These are phyloP conservation scores for Hypoxylon perforatum DNA, from an alignment of 495 filamentous ascomycete species.

Conservation along the genomic window DNA sequence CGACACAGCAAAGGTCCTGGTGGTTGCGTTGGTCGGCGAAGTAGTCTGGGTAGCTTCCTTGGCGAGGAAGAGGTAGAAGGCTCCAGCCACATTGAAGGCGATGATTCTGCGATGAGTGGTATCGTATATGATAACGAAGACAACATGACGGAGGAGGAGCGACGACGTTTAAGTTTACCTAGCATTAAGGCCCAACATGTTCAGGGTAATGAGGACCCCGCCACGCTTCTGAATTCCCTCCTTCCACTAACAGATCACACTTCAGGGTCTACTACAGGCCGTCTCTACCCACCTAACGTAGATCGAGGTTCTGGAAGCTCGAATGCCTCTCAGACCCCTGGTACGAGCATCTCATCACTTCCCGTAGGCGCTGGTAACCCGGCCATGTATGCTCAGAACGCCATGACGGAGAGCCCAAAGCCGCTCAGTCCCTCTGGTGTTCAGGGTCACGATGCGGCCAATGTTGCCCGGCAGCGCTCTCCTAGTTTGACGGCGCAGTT, in stretches of 20 bases:
- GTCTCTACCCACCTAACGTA: slow-evolving; percentile 71
- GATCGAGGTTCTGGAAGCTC: slow-evolving; percentile 64
- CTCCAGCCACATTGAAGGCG: slow-evolving; percentile 63
- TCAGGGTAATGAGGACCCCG: slow-evolving; percentile 60
- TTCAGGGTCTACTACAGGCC: slow-evolving; percentile 67
- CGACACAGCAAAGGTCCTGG: slow-evolving; percentile 96
- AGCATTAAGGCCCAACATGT: slow-evolving; percentile 78
- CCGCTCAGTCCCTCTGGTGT: slow-evolving; percentile 80
- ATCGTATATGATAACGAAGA: slow-evolving; percentile 71
- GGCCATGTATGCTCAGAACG: slow-evolving; percentile 74
- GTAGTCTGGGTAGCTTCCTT: slow-evolving; percentile 86
- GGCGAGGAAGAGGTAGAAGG: slow-evolving; percentile 78
- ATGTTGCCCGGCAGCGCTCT: slow-evolving; percentile 70
- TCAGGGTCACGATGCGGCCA: slow-evolving; percentile 64
- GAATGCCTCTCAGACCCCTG: slow-evolving; percentile 64
- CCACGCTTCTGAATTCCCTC: slow-evolving; percentile 9
- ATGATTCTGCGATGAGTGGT: slow-evolving; percentile 82
- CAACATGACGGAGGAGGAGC: slow-evolving; percentile 63
- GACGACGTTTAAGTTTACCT: slow-evolving; percentile 67
- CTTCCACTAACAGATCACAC: slow-evolving; percentile 35
- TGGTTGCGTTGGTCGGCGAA: slow-evolving; percentile 89
- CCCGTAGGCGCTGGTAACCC: slow-evolving; percentile 60
- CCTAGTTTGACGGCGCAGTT: slow-evolving; percentile 74
- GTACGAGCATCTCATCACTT: slow-evolving; percentile 60
- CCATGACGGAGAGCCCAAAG: slow-evolving; percentile 88